These are phyloP conservation scores for Elaphomyces granulatus DNA, from an alignment of 495 filamentous ascomycete species.

Conservation along the genomic window DNA sequence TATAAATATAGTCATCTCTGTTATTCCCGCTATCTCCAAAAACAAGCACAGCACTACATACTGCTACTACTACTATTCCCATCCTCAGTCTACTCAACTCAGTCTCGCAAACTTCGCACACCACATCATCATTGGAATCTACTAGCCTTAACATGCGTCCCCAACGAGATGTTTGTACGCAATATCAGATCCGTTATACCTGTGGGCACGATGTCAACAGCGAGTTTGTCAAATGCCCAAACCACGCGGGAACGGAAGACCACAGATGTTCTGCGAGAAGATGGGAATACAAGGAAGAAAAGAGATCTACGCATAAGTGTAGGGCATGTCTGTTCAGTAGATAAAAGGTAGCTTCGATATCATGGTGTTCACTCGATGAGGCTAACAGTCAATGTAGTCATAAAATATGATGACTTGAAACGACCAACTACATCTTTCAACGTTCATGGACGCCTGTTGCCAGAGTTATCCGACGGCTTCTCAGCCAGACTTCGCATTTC, in stretches of 20 bases:
- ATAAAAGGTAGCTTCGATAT: too few species aligned
- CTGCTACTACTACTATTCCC: too few species aligned
- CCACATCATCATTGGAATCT: too few species aligned
- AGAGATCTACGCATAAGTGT: constrained; percentile 11
- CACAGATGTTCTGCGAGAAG: constrained; percentile 6
- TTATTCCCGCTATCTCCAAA: too few species aligned
- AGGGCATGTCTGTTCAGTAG: constrained; percentile 7
- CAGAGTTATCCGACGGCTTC: constrained; percentile 1
- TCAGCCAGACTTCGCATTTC: background rate
- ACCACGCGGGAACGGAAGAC: constrained; percentile 8
- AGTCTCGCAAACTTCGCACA: too few species aligned
- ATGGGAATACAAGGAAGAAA: constrained; percentile 8
- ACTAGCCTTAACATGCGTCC: background rate
- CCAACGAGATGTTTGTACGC: constrained; percentile 3
- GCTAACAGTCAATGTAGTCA: too few species aligned
- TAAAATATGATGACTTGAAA: too few species aligned
- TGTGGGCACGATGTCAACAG: constrained; percentile 11
- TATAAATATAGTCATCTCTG: too few species aligned
- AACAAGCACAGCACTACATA: too few species aligned
- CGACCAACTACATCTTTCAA: constrained; percentile 23
- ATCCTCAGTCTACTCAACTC: too few species aligned
- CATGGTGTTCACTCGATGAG: too few species aligned
- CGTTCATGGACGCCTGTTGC: background rate
- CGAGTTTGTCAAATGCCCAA: constrained; percentile 13
- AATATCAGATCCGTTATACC: constrained; percentile 11